Conservation (phyloP, 2,329 filamentous ascomycete genomes). For the Microdochium trichocladiopsis region DNA sequence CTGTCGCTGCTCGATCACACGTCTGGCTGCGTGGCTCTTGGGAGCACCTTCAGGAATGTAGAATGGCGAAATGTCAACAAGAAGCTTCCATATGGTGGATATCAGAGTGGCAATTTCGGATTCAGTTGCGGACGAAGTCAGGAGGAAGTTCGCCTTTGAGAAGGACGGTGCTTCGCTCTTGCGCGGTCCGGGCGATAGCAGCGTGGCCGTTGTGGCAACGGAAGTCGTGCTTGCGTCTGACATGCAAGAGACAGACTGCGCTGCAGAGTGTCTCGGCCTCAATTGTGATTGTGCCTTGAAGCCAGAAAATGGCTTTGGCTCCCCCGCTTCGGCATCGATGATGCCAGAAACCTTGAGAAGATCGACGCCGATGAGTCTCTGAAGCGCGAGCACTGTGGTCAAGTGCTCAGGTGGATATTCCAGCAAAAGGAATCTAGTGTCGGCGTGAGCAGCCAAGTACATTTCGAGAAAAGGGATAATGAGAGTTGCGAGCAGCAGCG, state of each 20-base stretch:
- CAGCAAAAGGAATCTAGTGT: conserved; percentile 49
- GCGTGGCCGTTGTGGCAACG: conserved; percentile 5
- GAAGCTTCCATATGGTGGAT: conserved; percentile 40
- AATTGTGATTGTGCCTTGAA: conserved; percentile 4
- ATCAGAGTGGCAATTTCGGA: conserved; percentile 48
- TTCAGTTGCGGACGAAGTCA: conserved; percentile 47
- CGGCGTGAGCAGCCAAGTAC: conserved; percentile 45
- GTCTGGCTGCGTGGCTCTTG: background rate
- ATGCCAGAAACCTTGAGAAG: conserved; percentile 54
- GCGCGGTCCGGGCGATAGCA: conserved; percentile 3
- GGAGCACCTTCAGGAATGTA: conserved; percentile 33
- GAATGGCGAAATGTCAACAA: conserved; percentile 35
- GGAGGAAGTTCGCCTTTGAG: conserved; percentile 48
- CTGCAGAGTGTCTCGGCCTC: conserved; percentile 10
- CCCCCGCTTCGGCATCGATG: conserved; percentile 33
- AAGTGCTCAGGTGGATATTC: conserved; percentile 53
- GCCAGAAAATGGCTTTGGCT: conserved; percentile 13
- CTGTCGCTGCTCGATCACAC: background rate
- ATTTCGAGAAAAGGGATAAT: conserved; percentile 55
- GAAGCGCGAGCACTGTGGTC: conserved; percentile 48
- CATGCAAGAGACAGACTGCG: conserved; percentile 18
- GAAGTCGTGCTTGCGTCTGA: conserved; percentile 6
- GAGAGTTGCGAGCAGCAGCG: conserved; percentile 47
- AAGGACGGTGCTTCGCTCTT: conserved; percentile 21
- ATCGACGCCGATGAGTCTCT: conserved; percentile 47